Conservation (phyloP, 257 asterid genomes). For the Leonotis leonurus region DNA sequence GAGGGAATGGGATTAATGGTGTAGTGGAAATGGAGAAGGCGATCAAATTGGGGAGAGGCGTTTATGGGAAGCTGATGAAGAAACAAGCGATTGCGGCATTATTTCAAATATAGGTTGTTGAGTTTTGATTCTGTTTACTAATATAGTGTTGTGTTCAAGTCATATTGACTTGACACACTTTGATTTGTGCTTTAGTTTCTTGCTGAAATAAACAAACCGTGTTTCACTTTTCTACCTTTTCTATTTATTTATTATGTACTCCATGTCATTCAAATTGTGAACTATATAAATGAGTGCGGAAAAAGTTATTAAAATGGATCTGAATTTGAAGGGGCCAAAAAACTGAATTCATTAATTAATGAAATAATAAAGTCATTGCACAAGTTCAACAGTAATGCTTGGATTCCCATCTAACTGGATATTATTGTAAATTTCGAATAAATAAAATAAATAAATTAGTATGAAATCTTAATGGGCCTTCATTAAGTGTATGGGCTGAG, state of each 20-base stretch:
- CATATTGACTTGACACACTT: slow-evolving; percentile 18
- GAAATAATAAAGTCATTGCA: too few relatives aligned
- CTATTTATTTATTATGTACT: too few relatives aligned
- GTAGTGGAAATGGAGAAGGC: slow-evolving; percentile 64
- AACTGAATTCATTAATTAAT: too few relatives aligned
- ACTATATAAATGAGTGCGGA: too few relatives aligned
- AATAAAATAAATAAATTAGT: too few relatives aligned
- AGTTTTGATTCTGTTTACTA: neutral
- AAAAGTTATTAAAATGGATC: too few relatives aligned
- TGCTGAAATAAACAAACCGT: neutral
- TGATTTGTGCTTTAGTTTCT: neutral
- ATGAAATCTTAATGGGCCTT: neutral
- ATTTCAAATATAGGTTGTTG: slow-evolving; percentile 31
- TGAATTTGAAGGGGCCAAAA: too few relatives aligned
- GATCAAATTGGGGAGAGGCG: slow-evolving; percentile 70
- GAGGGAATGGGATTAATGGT: slow-evolving; percentile 31
- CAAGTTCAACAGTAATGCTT: too few relatives aligned
- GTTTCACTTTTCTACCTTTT: too few relatives aligned
- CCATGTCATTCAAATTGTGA: too few relatives aligned
- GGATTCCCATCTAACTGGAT: too few relatives aligned
- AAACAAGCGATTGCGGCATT: slow-evolving; percentile 58
- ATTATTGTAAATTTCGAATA: too few relatives aligned
- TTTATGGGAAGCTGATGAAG: slow-evolving; percentile 81
- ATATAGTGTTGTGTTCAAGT: slow-evolving; percentile 15
- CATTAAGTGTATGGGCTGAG: neutral